phyloP scores from a whole-genome alignment of 2,329 filamentous ascomycete species.

The Pseudocercospora crystallina region DNA sequence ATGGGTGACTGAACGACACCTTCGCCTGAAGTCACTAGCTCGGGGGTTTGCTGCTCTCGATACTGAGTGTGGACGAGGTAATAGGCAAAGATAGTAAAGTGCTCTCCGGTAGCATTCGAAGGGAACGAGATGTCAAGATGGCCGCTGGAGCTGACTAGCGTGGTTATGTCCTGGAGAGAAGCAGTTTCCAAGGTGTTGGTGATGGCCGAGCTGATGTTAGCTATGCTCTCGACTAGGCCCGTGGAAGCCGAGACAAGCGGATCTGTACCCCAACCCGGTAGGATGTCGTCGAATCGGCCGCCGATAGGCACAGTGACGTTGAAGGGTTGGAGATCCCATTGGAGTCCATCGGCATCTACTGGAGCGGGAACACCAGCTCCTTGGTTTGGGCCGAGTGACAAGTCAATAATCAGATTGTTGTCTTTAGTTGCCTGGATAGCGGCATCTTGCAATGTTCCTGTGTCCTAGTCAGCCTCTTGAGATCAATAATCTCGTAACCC shows the following conservation, averaged over 20 bases:
- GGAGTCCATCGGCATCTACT: conserved; percentile 35
- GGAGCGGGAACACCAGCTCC: conserved; percentile 47
- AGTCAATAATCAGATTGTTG: conserved; percentile 40
- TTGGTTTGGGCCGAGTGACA: conserved; percentile 48
- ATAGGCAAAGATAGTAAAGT: conserved; percentile 31
- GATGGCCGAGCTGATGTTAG: conserved; percentile 15
- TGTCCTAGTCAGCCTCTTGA: background rate
- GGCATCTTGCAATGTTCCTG: conserved; percentile 31
- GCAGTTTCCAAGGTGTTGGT: conserved; percentile 23
- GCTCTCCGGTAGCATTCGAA: conserved; percentile 17
- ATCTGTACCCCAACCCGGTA: conserved; percentile 43
- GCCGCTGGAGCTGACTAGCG: conserved; percentile 25
- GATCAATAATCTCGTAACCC: background rate
- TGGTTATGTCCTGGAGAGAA: conserved; percentile 31
- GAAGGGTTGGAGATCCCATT: conserved; percentile 36
- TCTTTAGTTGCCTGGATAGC: conserved; percentile 38
- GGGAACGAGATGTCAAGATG: conserved; percentile 25
- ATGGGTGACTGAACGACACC: conserved; percentile 23
- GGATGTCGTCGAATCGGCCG: conserved; percentile 28
- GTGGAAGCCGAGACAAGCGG: conserved; percentile 24
- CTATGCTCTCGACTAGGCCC: conserved; percentile 10
- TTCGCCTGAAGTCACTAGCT: conserved; percentile 18
- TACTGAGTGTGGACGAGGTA: conserved; percentile 32
- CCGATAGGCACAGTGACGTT: conserved; percentile 32
- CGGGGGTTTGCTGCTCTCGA: conserved; percentile 32